phyloP scores from a whole-genome alignment of 805 yeast species.

The Metschnikowia matae region DNA sequence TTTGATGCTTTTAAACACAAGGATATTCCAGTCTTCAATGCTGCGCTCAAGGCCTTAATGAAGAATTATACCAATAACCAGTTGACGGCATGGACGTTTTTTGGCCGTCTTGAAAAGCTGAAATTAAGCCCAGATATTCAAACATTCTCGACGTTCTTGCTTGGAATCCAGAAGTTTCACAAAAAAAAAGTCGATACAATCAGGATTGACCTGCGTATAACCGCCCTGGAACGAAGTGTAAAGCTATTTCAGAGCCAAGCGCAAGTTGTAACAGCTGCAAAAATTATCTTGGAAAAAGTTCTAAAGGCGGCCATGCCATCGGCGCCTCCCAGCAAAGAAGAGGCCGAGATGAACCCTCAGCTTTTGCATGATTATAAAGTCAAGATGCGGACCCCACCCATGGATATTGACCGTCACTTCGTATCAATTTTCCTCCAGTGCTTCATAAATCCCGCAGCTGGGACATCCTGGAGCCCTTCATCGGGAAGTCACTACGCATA shows the following conservation, averaged over 20 bases:
- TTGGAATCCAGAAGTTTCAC: slow-evolving; percentile 28
- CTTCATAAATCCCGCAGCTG: slow-evolving; percentile 23
- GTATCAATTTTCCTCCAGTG: slow-evolving; percentile 28
- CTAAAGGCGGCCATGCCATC: slow-evolving; percentile 31
- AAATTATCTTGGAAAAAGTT: slow-evolving; percentile 25
- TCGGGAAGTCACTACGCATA: slow-evolving; percentile 31
- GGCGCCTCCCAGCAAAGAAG: slow-evolving; percentile 28
- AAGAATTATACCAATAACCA: slow-evolving; percentile 33
- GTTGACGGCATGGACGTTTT: slow-evolving; percentile 34
- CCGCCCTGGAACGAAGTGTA: slow-evolving; percentile 19
- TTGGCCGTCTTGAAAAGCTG: slow-evolving; percentile 23
- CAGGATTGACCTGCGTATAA: slow-evolving; percentile 12
- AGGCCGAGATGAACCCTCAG: slow-evolving; percentile 20
- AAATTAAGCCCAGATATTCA: slow-evolving; percentile 28
- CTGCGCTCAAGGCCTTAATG: slow-evolving; percentile 33
- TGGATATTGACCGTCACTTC: slow-evolving; percentile 33
- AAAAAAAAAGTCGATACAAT: slow-evolving; percentile 16
- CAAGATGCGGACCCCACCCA: slow-evolving; percentile 7
- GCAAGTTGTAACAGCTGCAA: slow-evolving; percentile 24
- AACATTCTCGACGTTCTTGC: slow-evolving; percentile 37
- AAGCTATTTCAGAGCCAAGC: slow-evolving; percentile 27
- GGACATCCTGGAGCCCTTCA: slow-evolving; percentile 22
- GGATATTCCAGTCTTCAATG: slow-evolving; percentile 31
- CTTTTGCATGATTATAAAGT: slow-evolving; percentile 16
- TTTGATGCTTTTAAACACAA: slow-evolving; percentile 16